Evolutionary conservation across 306 rosid species (phyloP).

Genomic region (Prunus padus): DNA sequence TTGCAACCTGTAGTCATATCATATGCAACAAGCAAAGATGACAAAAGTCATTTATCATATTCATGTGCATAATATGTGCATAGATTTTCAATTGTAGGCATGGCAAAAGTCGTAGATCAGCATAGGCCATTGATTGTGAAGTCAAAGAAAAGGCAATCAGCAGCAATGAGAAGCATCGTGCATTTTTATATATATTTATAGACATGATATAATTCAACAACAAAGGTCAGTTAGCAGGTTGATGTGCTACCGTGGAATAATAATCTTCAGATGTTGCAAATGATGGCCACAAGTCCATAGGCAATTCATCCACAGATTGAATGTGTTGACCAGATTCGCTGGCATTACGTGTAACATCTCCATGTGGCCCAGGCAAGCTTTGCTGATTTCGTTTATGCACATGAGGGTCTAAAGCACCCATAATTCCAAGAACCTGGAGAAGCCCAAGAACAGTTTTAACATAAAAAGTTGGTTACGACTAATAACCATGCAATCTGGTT

Average conservation of each 20-base stretch:
- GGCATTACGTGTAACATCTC: slow-evolving; percentile 76
- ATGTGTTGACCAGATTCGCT: slow-evolving; percentile 89
- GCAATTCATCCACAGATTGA: slow-evolving; percentile 85
- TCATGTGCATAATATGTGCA: not conserved
- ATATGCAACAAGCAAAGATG: not conserved
- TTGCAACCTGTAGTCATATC: slow-evolving; percentile 68
- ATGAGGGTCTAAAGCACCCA: slow-evolving; percentile 99
- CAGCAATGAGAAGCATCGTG: not conserved
- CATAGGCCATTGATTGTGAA: not conserved
- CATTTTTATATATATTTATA: not conserved
- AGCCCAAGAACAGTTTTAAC: slow-evolving; percentile 28
- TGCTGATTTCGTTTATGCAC: slow-evolving; percentile 78
- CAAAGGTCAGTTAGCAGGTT: slow-evolving; percentile 12
- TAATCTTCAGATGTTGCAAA: slow-evolving; percentile 95
- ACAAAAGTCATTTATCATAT: not conserved
- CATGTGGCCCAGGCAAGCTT: slow-evolving; percentile 77
- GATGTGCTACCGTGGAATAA: slow-evolving; percentile 73
- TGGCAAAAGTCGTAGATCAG: not conserved
- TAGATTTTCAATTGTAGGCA: not conserved
- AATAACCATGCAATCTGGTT: slow-evolving; percentile 8
- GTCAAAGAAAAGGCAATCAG: not conserved
- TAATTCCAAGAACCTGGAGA: slow-evolving; percentile 87
- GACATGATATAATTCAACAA: slow-evolving; percentile 14
- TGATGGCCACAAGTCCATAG: slow-evolving; percentile 90
- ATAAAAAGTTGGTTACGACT: not conserved